phyloP scores from a whole-genome alignment of 345 rosid species.

The Dipteronia dyeriana region DNA sequence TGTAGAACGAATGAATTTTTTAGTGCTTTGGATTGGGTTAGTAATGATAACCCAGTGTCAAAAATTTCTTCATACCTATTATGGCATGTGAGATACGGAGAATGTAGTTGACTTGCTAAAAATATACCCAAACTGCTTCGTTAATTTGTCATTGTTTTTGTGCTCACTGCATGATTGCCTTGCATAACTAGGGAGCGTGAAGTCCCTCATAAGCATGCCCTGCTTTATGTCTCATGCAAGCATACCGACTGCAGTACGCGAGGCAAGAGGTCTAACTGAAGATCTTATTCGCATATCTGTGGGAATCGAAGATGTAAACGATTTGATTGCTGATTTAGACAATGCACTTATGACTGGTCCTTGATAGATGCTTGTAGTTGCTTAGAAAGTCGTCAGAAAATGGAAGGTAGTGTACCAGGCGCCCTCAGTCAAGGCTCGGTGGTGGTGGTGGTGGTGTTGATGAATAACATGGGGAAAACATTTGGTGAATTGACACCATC shows the following conservation, averaged over 20 bases:
- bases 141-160: not conserved
- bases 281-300: conserved; percentile 90
- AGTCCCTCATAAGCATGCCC: conserved; percentile 96
- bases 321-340: conserved; percentile 84
- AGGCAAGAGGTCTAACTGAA: conserved; percentile 89
- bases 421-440: too few relatives aligned
- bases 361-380: conserved; percentile 13
- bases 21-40: too few relatives aligned
- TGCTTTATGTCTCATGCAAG: conserved; percentile 99
- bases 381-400: not conserved
- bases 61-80: too few relatives aligned
- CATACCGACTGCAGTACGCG: conserved; percentile 75
- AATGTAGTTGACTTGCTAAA: too few relatives aligned
- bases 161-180: conserved; percentile 3
- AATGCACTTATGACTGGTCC: conserved; percentile 72
- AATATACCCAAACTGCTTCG: not conserved
- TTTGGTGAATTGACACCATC: too few relatives aligned
- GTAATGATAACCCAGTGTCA: too few relatives aligned
- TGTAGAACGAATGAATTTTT: too few relatives aligned
- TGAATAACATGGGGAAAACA: too few relatives aligned
- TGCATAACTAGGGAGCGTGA: conserved; percentile 69
- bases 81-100: too few relatives aligned
- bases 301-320: conserved; percentile 92
- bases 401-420: too few relatives aligned
- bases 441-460: too few relatives aligned